Conservation (phyloP, 148 eudicot genomes). For the Amaranthus palmeri region DNA sequence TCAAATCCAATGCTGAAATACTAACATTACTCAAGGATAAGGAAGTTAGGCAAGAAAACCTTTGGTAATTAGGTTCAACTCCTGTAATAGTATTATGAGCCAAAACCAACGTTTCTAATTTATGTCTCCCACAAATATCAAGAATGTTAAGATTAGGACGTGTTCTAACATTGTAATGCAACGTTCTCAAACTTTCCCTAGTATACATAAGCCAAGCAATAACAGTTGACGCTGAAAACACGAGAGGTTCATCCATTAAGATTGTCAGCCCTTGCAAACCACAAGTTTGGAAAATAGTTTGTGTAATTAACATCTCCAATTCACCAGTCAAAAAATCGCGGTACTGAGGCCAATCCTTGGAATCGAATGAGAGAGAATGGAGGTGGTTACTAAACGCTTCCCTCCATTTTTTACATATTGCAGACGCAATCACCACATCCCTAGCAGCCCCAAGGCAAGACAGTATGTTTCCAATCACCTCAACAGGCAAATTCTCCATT, state of each 20-base stretch:
- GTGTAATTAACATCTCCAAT: slow-evolving; percentile 72
- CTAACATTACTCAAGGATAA: slow-evolving; percentile 77
- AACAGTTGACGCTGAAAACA: slow-evolving; percentile 85
- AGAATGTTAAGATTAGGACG: slow-evolving; percentile 69
- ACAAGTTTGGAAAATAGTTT: slow-evolving; percentile 71
- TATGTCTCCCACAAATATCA: slow-evolving; percentile 76
- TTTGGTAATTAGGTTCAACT: slow-evolving; percentile 81
- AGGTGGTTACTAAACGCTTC: slow-evolving; percentile 74
- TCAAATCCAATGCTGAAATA: slow-evolving; percentile 81
- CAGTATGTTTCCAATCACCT: slow-evolving; percentile 88
- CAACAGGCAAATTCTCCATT: slow-evolving; percentile 87
- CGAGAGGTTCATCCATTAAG: slow-evolving; percentile 79
- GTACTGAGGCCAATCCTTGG: slow-evolving; percentile 63
- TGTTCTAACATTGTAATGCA: slow-evolving; percentile 66
- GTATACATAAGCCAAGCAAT: slow-evolving; percentile 92
- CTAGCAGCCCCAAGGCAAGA: slow-evolving; percentile 71
- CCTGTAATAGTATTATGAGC: slow-evolving; percentile 69
- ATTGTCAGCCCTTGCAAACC: slow-evolving; percentile 64
- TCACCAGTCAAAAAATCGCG: slow-evolving; percentile 49
- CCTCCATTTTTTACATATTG: slow-evolving; percentile 78
- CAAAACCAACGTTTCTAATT: slow-evolving; percentile 60
- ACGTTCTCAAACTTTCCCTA: slow-evolving; percentile 57
- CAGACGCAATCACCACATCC: slow-evolving; percentile 78
- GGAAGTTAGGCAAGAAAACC: slow-evolving; percentile 61
- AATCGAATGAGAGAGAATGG: slow-evolving; percentile 63